Percentiles rank a stretch among this genome's conserved stretches.
phyloP scores from a whole-genome alignment of 1,284 basidiomycete species.

The Anthracocystis walkeri region DNA sequence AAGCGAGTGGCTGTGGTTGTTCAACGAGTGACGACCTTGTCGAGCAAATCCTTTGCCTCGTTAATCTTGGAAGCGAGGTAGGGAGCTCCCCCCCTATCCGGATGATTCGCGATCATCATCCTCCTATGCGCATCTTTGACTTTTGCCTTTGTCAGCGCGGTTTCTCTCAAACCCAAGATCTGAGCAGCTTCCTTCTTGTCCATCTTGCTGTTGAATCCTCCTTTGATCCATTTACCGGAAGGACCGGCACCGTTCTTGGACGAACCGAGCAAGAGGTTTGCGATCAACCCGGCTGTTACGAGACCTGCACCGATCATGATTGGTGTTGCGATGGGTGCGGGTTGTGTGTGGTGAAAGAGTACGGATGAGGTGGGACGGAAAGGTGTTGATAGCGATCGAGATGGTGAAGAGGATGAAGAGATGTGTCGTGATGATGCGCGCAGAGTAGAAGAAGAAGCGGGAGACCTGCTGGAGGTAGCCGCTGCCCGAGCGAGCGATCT shows the following conservation, averaged over 20 bases:
- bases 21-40: slow-evolving; percentile 61
- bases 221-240: slow-evolving; percentile 86
- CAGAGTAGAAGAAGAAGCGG: slow-evolving; percentile 2
- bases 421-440: background rate
- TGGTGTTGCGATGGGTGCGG: slow-evolving; percentile 52
- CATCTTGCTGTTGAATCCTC: slow-evolving; percentile 96
- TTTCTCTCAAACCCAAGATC: slow-evolving; percentile 80
- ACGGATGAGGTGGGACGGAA: slow-evolving; percentile 45
- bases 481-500: slow-evolving; percentile 21
- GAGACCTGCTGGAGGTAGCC: background rate
- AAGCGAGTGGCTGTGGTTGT: background rate
- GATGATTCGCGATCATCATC: slow-evolving; percentile 79
- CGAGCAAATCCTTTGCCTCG: slow-evolving; percentile 68
- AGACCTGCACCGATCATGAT: slow-evolving; percentile 61
- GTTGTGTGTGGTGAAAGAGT: slow-evolving; percentile 48
- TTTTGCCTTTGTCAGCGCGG: slow-evolving; percentile 63
- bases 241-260: slow-evolving; percentile 69
- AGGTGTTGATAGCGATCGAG: slow-evolving; percentile 40
- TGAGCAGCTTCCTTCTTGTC: slow-evolving; percentile 91
- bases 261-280: slow-evolving; percentile 55
- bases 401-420: slow-evolving; percentile 14
- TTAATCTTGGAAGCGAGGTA: slow-evolving; percentile 86
- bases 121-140: slow-evolving; percentile 69
- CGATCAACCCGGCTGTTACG: slow-evolving; percentile 61
- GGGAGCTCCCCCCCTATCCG: slow-evolving; percentile 93